phyloP scores from a whole-genome alignment of 225 moss, liverwort and hornwort species.

The Bryoerythrophyllum caledonicum region DNA sequence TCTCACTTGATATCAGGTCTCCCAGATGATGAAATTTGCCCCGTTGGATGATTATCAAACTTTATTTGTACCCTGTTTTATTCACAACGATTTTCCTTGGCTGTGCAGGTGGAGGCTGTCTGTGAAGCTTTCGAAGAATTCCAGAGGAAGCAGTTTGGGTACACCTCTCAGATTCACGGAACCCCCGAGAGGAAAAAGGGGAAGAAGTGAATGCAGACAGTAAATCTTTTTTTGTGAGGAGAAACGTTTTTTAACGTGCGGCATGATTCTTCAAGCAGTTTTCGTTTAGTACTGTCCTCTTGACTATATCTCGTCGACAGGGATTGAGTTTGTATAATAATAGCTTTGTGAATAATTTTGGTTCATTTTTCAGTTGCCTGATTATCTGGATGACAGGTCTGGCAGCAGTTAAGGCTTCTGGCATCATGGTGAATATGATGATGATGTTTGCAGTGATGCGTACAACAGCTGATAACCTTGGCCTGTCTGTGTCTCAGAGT shows the following conservation, averaged over 20 bases:
- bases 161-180: slow-evolving; percentile 76
- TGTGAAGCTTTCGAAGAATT: slow-evolving; percentile 90
- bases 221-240: not conserved
- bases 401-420: slow-evolving; percentile 13
- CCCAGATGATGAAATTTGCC: not conserved
- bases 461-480: slow-evolving; percentile 6
- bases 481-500: slow-evolving; percentile 5
- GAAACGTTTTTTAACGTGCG: not conserved
- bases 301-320: not conserved
- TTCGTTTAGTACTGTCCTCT: not conserved
- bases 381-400: slow-evolving; percentile 6
- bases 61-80: not conserved
- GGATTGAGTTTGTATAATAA: slow-evolving; percentile 21
- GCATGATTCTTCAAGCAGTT: slow-evolving; percentile 24
- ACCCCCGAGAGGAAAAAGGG: slow-evolving; percentile 80
- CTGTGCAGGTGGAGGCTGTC: slow-evolving; percentile 68
- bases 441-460: slow-evolving; percentile 10
- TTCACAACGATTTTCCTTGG: slow-evolving; percentile 1
- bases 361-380: not conserved
- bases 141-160: slow-evolving; percentile 81
- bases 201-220: slow-evolving; percentile 26
- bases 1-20: not conserved
- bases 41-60: not conserved
- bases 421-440: not conserved
- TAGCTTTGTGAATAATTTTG: slow-evolving; percentile 10